Percentiles rank a stretch among this genome's conserved stretches.
phyloP scores from a whole-genome alignment of 768 basidiomycete species.

The Cyclocybe aegerita region DNA sequence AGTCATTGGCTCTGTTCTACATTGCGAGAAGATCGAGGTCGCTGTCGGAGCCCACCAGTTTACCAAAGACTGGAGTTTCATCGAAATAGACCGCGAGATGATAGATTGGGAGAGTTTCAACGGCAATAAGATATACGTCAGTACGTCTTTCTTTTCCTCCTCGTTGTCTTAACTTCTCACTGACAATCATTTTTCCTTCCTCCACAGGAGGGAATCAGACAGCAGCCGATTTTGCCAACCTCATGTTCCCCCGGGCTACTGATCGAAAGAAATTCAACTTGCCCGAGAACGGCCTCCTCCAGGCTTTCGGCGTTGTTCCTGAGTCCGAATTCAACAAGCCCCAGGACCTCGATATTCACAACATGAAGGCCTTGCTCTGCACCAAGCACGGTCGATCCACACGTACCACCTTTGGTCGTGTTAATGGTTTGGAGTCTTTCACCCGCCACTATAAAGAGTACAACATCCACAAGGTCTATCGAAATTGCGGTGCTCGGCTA shows the following conservation, averaged over 20 bases:
- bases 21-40: constrained; percentile 22
- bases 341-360: constrained; percentile 22
- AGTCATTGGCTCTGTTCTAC: constrained; percentile 31
- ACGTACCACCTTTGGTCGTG: constrained; percentile 29
- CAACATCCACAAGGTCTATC: constrained; percentile 19
- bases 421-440: constrained; percentile 25
- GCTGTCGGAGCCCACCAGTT: constrained; percentile 21
- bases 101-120: constrained; percentile 32
- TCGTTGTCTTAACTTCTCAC: no score
- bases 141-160: constrained; percentile 16
- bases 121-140: constrained; percentile 28
- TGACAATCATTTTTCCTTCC: no score
- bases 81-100: constrained; percentile 27
- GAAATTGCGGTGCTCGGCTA: constrained; percentile 27
- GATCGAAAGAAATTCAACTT: constrained; percentile 5
- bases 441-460: constrained; percentile 17
- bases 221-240: no score
- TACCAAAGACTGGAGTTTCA: constrained; percentile 33
- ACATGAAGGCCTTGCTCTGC: constrained; percentile 25
- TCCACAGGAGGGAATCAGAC: no score
- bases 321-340: constrained; percentile 28
- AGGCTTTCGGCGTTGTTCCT: constrained; percentile 20
- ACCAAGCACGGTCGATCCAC: constrained; percentile 34
- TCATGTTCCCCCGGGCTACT: constrained; percentile 1
- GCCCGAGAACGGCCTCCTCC: constrained; percentile 20